phyloP scores from a whole-genome alignment of 495 filamentous ascomycete species.

The Tetracladium setigerum region DNA sequence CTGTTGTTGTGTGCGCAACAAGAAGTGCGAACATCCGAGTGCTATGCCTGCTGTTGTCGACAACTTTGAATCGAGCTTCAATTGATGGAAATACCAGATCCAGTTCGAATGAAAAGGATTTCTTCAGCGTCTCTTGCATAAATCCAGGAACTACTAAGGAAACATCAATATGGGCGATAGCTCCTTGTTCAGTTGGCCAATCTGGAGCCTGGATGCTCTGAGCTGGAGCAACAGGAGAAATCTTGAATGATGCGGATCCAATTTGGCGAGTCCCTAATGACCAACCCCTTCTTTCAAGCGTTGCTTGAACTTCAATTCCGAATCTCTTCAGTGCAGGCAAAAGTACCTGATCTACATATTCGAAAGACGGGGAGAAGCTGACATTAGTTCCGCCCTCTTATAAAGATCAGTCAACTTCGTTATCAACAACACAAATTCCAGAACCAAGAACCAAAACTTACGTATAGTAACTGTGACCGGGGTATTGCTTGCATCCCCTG shows the following conservation, averaged over 20 bases:
- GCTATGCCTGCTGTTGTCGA: conserved; percentile 51
- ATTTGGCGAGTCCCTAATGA: conserved; percentile 44
- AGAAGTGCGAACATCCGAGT: conserved; percentile 64
- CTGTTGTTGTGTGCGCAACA: conserved; percentile 57
- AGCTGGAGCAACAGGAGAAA: conserved; percentile 43
- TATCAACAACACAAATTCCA: no score
- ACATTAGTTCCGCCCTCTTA: conserved; percentile 67
- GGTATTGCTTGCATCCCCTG: conserved; percentile 30
- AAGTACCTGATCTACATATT: conserved; percentile 72
- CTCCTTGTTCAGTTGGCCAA: conserved; percentile 33
- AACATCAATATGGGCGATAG: conserved; percentile 49
- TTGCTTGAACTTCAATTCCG: conserved; percentile 49
- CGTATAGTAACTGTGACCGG: conserved; percentile 51
- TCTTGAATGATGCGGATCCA: conserved; percentile 51
- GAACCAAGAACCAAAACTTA: no score
- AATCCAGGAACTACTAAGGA: conserved; percentile 44
- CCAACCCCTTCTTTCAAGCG: conserved; percentile 61
- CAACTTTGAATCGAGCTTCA: conserved; percentile 37
- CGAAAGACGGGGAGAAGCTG: conserved; percentile 61
- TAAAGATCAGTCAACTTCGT: no score
- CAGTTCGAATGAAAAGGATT: conserved; percentile 28
- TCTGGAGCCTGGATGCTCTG: conserved; percentile 36
- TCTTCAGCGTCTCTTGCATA: conserved; percentile 34
- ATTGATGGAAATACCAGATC: conserved; percentile 33
- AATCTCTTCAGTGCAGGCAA: conserved; percentile 57